phyloP scores from a whole-genome alignment of 768 basidiomycete species.

The Cytidiella melzeri region DNA sequence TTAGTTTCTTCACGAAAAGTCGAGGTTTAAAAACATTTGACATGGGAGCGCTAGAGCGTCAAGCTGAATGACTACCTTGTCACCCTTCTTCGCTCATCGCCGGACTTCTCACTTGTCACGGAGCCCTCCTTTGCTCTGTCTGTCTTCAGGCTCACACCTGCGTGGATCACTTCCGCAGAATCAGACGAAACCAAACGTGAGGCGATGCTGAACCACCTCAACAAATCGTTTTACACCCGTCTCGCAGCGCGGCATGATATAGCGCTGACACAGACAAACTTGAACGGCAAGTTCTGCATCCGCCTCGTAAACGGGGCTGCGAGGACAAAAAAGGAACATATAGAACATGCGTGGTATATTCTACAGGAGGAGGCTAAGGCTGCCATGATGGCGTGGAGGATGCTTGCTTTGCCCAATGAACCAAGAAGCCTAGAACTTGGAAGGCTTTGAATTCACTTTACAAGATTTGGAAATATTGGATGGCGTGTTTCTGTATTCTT shows the following conservation, averaged over 20 bases:
- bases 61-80: conserved; percentile 52
- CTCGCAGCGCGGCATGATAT: conserved; percentile 60
- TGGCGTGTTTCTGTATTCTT: too few relatives aligned
- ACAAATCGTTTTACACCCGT: conserved; percentile 52
- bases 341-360: conserved; percentile 51
- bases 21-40: too few relatives aligned
- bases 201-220: conserved; percentile 69
- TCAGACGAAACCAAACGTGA: conserved; percentile 29
- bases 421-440: too few relatives aligned
- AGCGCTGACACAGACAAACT: conserved; percentile 68
- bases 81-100: conserved; percentile 44
- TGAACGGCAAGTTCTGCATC: conserved; percentile 71
- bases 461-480: too few relatives aligned
- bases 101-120: conserved; percentile 58
- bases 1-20: too few relatives aligned
- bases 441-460: too few relatives aligned
- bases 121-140: conserved; percentile 65
- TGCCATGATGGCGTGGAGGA: conserved; percentile 41
- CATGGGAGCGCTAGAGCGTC: conserved; percentile 65
- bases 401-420: too few relatives aligned
- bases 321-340: conserved; percentile 57
- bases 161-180: conserved; percentile 15
- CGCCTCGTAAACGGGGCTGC: conserved; percentile 73
- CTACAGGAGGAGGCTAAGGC: conserved; percentile 50
- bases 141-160: conserved; percentile 66